These are phyloP conservation scores for Detonula confervacea DNA, from an alignment of 352 stramenopile species.

Conservation along the genomic window DNA sequence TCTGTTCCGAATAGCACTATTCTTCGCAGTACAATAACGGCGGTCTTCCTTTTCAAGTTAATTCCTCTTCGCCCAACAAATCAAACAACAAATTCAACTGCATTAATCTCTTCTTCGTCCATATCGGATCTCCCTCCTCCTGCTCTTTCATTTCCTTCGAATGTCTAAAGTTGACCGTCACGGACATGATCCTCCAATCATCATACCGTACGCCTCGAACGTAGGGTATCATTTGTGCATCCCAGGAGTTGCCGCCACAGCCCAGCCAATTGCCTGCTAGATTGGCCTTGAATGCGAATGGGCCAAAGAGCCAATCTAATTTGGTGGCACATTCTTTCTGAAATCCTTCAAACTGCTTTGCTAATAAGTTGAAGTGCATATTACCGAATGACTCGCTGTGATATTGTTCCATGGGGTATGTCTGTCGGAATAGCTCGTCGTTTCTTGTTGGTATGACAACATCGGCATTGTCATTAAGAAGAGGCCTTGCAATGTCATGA, in stretches of 20 bases:
- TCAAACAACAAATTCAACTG: conserved; percentile 71
- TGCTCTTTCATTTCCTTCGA: conserved; percentile 65
- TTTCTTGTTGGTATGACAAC: conserved; percentile 54
- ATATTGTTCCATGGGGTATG: conserved; percentile 80
- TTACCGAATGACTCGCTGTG: conserved; percentile 75
- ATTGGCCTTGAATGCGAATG: conserved; percentile 54
- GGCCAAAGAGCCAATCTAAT: conserved; percentile 76
- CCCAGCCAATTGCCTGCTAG: conserved; percentile 58
- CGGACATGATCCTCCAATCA: conserved; percentile 48
- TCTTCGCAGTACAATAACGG: no score
- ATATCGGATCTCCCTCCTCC: conserved; percentile 63
- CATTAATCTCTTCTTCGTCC: conserved; percentile 64
- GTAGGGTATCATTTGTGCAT: conserved; percentile 74
- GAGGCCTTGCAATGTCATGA: conserved; percentile 22
- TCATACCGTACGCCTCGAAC: conserved; percentile 41
- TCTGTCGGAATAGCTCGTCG: conserved; percentile 55
- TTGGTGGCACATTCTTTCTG: conserved; percentile 19
- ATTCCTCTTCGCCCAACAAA: conserved; percentile 52
- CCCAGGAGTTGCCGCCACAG: conserved; percentile 63
- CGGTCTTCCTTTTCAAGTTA: no score
- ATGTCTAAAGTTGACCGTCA: conserved; percentile 58
- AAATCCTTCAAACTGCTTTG: conserved; percentile 42
- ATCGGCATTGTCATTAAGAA: conserved; percentile 39
- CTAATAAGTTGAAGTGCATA: conserved; percentile 62
- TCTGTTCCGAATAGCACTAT: no score